phyloP scores from a whole-genome alignment of 202 grass and related monocot species.

The Sporobolus alterniflorus region DNA sequence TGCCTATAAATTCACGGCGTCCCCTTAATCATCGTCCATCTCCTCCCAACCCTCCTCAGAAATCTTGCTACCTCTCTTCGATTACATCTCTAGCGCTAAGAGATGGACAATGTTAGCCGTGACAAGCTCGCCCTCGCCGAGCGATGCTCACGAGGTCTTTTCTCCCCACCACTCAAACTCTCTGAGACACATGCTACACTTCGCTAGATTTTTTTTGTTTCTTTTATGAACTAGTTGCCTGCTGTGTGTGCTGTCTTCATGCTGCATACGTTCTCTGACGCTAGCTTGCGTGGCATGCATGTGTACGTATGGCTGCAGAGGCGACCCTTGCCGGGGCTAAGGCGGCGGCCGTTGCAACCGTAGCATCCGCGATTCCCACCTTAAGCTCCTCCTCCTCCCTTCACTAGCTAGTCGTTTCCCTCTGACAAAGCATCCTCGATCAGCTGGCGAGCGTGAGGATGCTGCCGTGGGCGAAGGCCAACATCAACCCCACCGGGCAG shows the following conservation, averaged over 20 bases:
- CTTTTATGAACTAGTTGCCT: neutral
- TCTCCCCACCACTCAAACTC: neutral
- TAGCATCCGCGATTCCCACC: conserved; percentile 58
- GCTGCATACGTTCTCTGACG: neutral
- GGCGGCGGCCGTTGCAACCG: conserved; percentile 58
- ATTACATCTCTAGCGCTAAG: neutral
- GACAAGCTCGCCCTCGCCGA: conserved; percentile 71
- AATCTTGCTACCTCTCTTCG: neutral
- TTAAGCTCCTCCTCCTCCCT: neutral
- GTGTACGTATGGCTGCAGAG: conserved; percentile 26
- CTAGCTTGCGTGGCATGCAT: neutral
- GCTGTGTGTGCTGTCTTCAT: neutral
- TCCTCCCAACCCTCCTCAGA: neutral
- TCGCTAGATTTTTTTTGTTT: neutral
- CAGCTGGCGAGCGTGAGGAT: conserved; percentile 60
- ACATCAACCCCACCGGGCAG: conserved; percentile 59
- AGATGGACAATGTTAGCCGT: conserved; percentile 53
- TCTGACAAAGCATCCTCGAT: neutral
- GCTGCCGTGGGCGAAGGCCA: conserved; percentile 56
- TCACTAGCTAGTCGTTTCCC: neutral
- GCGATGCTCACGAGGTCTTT: conserved; percentile 52
- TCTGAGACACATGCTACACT: neutral
- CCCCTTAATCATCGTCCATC: neutral
- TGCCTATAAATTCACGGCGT: neutral
- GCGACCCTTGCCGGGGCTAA: conserved; percentile 57